Base-by-base conservation (phyloP, 768 basidiomycete species). In the Boletus vermiculosoides region DNA sequence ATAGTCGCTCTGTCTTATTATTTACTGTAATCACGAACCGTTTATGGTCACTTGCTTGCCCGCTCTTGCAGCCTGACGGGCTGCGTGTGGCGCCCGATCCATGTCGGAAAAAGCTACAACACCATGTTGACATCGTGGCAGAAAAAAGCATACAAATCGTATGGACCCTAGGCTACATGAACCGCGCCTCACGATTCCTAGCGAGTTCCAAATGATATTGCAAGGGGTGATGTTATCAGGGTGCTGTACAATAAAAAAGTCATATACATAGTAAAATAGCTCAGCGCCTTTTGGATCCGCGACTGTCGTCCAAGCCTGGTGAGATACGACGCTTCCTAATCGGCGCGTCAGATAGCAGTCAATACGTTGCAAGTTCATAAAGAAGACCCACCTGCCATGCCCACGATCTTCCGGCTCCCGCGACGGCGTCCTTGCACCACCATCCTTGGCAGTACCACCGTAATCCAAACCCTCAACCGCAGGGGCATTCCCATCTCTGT, bases 391-490 rank as follows among this genome's bases (percentile, higher is more conserved):
- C 85, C 83, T 79, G 63, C 82, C 79, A 54, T 82, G 80, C 58
- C 78, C 77, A 61, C 86, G 79, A 50, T 88, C 87, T 63, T 89
- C 87, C 34, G 85, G 81, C 61, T 90, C 87, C 20, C 81, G 80
- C 52, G 83, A 85, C 0, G 85, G 80, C 48, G 84, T 87, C 61
- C 85, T 63, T 52, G 73, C 67, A 52, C 70, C 46, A 45, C 69
- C 73, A 41, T 80, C 77, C 61, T 80, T 78, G 53, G 72, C 76
- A 28, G 66, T 80, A 44, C 86, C 90, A 3, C 90, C 91, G 63
- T 94, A 94, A 68, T 94, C 92, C 65, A 94, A 72, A n/a, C 92
- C 91, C 66, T 93, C 91, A 13, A 91, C 89, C 28, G 90, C 90
- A 57, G 90, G 87, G 1, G 89, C 88, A 65, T 90, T 90, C 16